A percentile compares a stretch with the other conserved stretches of the same genome.
Conservation (phyloP, 2,329 filamentous ascomycete species). For the Rhinocladiella mackenziei region DNA sequence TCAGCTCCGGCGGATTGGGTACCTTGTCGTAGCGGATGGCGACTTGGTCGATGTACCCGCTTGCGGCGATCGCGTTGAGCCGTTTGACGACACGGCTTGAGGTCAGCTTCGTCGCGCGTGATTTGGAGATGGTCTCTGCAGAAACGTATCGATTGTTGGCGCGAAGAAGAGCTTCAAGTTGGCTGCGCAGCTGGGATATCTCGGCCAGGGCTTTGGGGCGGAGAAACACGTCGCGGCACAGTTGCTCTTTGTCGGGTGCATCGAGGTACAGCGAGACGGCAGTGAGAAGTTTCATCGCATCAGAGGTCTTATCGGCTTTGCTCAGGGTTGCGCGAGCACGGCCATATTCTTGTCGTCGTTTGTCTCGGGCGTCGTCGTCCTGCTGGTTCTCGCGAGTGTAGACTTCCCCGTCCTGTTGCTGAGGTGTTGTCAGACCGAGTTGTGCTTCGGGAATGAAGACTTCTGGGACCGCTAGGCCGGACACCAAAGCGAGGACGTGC, state of each 20-base stretch:
- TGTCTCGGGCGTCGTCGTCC: slow-evolving; percentile 66
- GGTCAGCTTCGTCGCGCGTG: slow-evolving; percentile 56
- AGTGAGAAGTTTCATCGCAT: slow-evolving; percentile 85
- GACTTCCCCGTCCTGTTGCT: slow-evolving; percentile 44
- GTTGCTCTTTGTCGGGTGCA: slow-evolving; percentile 60
- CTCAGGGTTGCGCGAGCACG: slow-evolving; percentile 74
- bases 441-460: slow-evolving; percentile 81
- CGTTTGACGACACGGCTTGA: slow-evolving; percentile 65
- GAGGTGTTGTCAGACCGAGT: slow-evolving; percentile 55
- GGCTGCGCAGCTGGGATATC: slow-evolving; percentile 73
- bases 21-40: slow-evolving; percentile 87
- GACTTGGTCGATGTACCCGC: slow-evolving; percentile 90
- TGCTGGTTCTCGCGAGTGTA: slow-evolving; percentile 63
- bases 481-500: slow-evolving; percentile 83
- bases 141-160: slow-evolving; percentile 60
- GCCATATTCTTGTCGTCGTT: slow-evolving; percentile 62
- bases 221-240: slow-evolving; percentile 81
- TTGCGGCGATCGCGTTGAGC: slow-evolving; percentile 85
- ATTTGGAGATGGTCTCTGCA: slow-evolving; percentile 62
- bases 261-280: slow-evolving; percentile 78
- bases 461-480: slow-evolving; percentile 81
- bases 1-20: slow-evolving; percentile 63
- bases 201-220: slow-evolving; percentile 84
- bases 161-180: slow-evolving; percentile 76
- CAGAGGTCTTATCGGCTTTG: slow-evolving; percentile 74